phyloP scores from a whole-genome alignment of 148 eudicot species.

The Agrostemma githago region DNA sequence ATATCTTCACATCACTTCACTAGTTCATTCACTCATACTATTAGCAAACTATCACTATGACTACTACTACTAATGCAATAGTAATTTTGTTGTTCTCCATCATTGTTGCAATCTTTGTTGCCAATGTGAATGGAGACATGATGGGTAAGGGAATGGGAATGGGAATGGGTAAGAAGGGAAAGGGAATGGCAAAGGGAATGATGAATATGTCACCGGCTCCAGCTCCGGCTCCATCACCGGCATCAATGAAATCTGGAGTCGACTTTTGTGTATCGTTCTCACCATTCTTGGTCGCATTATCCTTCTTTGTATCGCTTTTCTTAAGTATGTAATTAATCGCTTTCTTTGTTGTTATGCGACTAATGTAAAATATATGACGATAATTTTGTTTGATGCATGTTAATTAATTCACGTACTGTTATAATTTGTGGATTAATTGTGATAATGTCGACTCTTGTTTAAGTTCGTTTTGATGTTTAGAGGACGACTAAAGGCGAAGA shows the following conservation, averaged over 20 bases:
- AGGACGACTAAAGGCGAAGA: too few species aligned
- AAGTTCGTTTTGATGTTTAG: neutral
- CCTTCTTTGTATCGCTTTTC: neutral
- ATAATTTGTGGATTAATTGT: too few species aligned
- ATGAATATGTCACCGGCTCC: conserved; percentile 8
- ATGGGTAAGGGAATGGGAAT: conserved; percentile 15
- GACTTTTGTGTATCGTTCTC: conserved; percentile 2
- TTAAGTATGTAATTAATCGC: neutral
- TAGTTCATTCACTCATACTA: neutral
- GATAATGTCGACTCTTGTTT: neutral
- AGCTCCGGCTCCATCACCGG: conserved; percentile 15
- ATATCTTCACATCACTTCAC: neutral
- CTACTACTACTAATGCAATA: neutral
- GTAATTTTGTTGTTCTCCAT: conserved; percentile 5
- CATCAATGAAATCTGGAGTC: neutral
- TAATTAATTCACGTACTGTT: too few species aligned
- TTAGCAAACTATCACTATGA: neutral
- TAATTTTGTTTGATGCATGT: too few species aligned
- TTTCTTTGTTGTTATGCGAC: neutral
- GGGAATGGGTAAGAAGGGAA: conserved; percentile 3
- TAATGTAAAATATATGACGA: neutral
- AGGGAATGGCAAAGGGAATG: conserved; percentile 13
- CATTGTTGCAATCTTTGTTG: conserved; percentile 3
- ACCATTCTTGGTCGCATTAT: neutral
- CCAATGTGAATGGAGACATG: conserved; percentile 3